Evolutionary conservation across 2,329 filamentous ascomycete species (phyloP).

Genomic region (Epichloe elymi): DNA sequence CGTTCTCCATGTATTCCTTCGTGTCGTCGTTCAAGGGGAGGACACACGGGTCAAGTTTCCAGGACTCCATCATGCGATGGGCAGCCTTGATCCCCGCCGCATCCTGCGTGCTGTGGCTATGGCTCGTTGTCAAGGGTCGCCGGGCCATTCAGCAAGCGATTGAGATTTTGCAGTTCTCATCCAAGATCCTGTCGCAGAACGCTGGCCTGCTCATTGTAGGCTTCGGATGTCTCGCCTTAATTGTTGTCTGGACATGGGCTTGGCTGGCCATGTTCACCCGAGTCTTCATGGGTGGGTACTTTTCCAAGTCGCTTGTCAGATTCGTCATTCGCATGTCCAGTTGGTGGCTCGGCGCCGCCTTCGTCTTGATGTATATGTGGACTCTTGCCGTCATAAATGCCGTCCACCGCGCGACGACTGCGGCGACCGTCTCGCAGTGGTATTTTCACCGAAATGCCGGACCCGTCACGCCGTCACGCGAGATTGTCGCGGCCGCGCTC

Average conservation of each 20-base stretch:
- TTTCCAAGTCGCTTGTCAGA: constrained; percentile 44
- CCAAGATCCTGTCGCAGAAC: constrained; percentile 74
- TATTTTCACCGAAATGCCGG: constrained; percentile 88
- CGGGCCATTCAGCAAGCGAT: constrained; percentile 72
- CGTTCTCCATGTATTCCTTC: constrained; percentile 84
- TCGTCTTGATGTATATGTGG: constrained; percentile 93
- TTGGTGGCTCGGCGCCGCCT: constrained; percentile 91
- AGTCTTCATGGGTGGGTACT: constrained; percentile 85
- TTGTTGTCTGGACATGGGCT: constrained; percentile 85
- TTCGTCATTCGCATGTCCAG: constrained; percentile 80
- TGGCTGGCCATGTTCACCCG: constrained; percentile 96
- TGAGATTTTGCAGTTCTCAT: constrained; percentile 83
- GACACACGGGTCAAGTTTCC: constrained; percentile 62
- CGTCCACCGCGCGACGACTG: constrained; percentile 80
- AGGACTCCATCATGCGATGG: constrained; percentile 85
- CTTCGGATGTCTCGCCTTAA: constrained; percentile 57
- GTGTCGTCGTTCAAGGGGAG: constrained; percentile 70
- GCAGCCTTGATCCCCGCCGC: constrained; percentile 63
- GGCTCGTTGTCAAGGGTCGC: constrained; percentile 68
- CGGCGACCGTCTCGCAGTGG: constrained; percentile 94
- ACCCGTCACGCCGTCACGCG: constrained; percentile 62
- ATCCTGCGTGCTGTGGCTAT: constrained; percentile 67
- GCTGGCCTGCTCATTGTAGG: constrained; percentile 75
- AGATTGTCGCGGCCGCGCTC: constrained; percentile 74
- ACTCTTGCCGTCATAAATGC: constrained; percentile 77